A percentile compares a stretch with the other conserved stretches of the same genome.
These are phyloP conservation scores for Ammopiptanthus mongolicus DNA, from an alignment of 306 rosid species.

Conservation along the genomic window DNA sequence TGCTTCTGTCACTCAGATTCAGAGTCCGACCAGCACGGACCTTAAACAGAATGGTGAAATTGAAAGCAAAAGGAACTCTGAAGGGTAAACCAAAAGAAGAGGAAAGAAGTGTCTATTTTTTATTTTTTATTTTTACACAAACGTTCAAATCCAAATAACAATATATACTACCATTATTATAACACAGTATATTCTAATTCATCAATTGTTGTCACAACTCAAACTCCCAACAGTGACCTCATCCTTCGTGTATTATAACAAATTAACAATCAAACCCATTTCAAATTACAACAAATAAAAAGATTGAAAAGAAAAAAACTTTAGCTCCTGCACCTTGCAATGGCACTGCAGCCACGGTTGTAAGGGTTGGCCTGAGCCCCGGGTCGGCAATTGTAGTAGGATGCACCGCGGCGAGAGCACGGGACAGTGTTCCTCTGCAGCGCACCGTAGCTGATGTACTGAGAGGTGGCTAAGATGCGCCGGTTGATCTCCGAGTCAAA, in stretches of 20 bases:
- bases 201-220: background rate
- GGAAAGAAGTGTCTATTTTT: background rate
- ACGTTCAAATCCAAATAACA: background rate
- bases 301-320: background rate
- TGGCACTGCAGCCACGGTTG: conserved; percentile 83
- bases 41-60: background rate
- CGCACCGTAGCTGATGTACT: conserved; percentile 85
- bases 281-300: background rate
- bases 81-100: background rate
- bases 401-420: conserved; percentile 86
- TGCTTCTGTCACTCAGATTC: background rate
- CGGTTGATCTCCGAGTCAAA: conserved; percentile 68
- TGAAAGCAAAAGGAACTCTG: background rate
- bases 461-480: conserved; percentile 66
- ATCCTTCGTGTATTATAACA: no score
- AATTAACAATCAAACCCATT: conserved; percentile 40
- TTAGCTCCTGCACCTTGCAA: conserved; percentile 92
- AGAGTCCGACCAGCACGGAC: background rate
- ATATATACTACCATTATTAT: background rate
- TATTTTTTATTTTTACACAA: background rate
- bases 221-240: no score
- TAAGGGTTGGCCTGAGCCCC: conserved; percentile 94
- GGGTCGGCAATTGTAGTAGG: conserved; percentile 84
- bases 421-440: conserved; percentile 81
- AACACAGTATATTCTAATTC: background rate